Percentiles rank a stretch among this genome's conserved stretches.
Conservation (phyloP, 495 filamentous ascomycete species). For the Achaetomiella virescens region DNA sequence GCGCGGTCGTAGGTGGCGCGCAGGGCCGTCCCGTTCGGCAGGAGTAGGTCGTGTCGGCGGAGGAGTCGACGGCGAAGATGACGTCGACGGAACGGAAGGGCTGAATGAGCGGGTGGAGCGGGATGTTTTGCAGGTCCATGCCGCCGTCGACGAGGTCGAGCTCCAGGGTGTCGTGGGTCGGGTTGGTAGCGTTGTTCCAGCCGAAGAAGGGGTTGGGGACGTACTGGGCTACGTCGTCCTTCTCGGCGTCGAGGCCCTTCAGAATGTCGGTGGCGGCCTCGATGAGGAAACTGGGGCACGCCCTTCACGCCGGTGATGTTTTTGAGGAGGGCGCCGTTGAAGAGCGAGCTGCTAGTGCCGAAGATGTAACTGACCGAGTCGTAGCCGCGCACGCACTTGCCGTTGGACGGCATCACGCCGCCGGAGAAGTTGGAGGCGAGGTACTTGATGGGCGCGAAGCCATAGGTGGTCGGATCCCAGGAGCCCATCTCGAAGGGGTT, state of each 20-base stretch:
- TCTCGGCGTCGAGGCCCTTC: constrained; percentile 41
- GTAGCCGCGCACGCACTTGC: constrained; percentile 68
- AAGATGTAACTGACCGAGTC: constrained; percentile 83
- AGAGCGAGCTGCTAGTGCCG: constrained; percentile 85
- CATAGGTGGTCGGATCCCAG: constrained; percentile 74
- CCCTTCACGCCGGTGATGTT: constrained; percentile 41
- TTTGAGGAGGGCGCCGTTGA: constrained; percentile 67
- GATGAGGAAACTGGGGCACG: constrained; percentile 48
- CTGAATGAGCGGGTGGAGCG: constrained; percentile 79
- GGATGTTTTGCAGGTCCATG: constrained; percentile 81
- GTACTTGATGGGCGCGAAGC: constrained; percentile 68
- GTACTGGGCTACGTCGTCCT: constrained; percentile 78
- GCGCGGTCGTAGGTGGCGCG: constrained; percentile 79
- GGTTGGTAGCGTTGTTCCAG: constrained; percentile 61
- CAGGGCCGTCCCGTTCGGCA: constrained; percentile 85
- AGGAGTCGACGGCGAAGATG: constrained; percentile 85
- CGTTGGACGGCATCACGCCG: constrained; percentile 53
- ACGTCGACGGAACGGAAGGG: constrained; percentile 74
- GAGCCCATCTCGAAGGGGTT: constrained; percentile 84
- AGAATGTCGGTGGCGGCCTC: constrained; percentile 53
- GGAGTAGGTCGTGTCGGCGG: constrained; percentile 65
- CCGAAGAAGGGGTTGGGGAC: constrained; percentile 78
- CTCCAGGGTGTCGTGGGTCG: constrained; percentile 42
- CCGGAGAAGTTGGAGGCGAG: constrained; percentile 72
- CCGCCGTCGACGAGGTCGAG: constrained; percentile 86